Base-by-base conservation (phyloP, 768 basidiomycete species). In the Tricholoma terreum region DNA sequence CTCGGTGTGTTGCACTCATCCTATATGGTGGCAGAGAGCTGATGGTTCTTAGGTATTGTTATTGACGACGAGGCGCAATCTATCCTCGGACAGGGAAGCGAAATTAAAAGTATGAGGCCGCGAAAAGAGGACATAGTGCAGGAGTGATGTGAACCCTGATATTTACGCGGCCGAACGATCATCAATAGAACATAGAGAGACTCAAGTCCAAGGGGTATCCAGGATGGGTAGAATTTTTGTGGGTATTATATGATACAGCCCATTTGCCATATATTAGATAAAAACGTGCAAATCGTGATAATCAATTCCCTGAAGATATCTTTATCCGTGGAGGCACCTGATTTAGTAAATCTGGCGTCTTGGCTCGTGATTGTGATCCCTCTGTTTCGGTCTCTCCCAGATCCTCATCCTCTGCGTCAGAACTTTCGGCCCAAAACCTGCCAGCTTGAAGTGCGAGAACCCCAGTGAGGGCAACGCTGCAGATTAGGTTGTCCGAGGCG, bases 121-220 rank as follows among this genome's bases (percentile, higher is more conserved):
- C 84, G 92, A 69, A 94, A 96, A 75, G 96, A 97, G 77, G 95
- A 98, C 69, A 96, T 98, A 63, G 86, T 97, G 38, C 86, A 90
- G 69, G 90, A 91, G 67, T 80, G 73, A 45, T 3, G 43, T 45
- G 21, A 45, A 22, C 11, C 1, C 22, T 27, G 14, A 8, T 4
- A 8, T 21, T 43, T 19, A 22, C 21, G 19, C 30, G 14, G 14
- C 30, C 30, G 27, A 31, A 3, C 46, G 17, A 8, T 31, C 24
- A 27, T 27, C 24, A 6, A 49, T 22, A 49, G n/a, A 46, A 15
- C 27, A 27, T 46, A 46, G 45, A 46, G 15, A 5, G 30, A n/a
- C 14, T 49, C 27, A 45, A 10, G 40, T 21, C n/a, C 12, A 1
- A 24, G 27, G n/a, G 30, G 7, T 17, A 30, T 49, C 27, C 46